Percentiles rank a stretch among this genome's conserved stretches.
phyloP scores from a whole-genome alignment of 345 rosid genomes.

The Dipteronia dyeriana region DNA sequence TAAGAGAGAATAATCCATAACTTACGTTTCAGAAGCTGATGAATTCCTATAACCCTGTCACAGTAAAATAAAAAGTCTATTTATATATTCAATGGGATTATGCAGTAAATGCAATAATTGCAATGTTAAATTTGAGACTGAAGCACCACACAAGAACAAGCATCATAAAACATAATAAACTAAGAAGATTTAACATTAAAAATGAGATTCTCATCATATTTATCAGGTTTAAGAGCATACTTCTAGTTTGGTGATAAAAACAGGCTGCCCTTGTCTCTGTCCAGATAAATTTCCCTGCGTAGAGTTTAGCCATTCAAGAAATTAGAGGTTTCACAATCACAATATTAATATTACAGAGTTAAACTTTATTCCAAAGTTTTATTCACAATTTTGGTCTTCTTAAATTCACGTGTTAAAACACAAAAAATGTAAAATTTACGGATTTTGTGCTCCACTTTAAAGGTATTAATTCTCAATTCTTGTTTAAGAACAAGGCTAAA shows the following conservation, averaged over 20 bases:
- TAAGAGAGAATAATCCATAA: conserved; percentile 11
- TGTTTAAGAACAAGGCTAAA: conserved; percentile 1
- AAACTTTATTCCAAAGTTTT: background rate
- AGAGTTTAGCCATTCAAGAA: conserved; percentile 23
- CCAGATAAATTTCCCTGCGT: conserved; percentile 91
- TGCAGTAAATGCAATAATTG: background rate
- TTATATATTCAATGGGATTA: conserved; percentile 1
- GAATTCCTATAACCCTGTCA: conserved; percentile 91
- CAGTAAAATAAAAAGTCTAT: conserved; percentile 25
- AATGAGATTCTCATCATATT: background rate
- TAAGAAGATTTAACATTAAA: conserved; percentile 4
- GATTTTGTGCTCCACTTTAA: background rate
- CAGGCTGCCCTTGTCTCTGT: conserved; percentile 96
- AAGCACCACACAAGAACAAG: conserved; percentile 16
- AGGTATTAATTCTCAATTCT: background rate
- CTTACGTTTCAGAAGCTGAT: conserved; percentile 93
- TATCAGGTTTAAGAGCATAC: conserved; percentile 42
- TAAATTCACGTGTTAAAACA: background rate
- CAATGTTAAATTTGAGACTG: conserved; percentile 18
- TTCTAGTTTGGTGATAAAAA: conserved; percentile 92
- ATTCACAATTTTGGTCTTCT: background rate
- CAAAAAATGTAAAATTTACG: background rate
- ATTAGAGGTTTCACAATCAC: conserved; percentile 10
- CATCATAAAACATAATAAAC: background rate
- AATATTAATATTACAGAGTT: conserved; percentile 11